phyloP scores from a whole-genome alignment of 1,284 basidiomycete genomes.

The Inonotus hispidus region DNA sequence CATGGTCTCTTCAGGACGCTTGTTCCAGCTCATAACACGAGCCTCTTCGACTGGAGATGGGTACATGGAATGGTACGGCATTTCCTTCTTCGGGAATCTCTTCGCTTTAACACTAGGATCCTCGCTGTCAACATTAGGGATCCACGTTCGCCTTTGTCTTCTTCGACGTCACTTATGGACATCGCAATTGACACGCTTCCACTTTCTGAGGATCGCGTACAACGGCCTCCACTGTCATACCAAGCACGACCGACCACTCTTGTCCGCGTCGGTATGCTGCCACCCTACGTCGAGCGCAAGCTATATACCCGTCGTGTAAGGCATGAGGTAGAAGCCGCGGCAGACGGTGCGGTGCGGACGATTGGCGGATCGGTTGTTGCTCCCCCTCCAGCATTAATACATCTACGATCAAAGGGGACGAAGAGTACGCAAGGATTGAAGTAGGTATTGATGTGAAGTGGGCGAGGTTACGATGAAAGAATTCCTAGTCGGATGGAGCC shows the following conservation, averaged over 20 bases:
- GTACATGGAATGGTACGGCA: conserved; percentile 3
- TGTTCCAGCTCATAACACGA: conserved; percentile 8
- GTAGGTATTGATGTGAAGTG: neutral
- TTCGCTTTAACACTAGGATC: neutral
- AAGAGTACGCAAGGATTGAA: neutral
- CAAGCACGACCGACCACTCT: neutral
- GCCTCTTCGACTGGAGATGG: neutral
- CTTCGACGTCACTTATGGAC: neutral
- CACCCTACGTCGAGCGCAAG: conserved; percentile 1
- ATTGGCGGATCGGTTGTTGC: neutral
- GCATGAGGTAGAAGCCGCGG: neutral
- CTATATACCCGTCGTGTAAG: neutral
- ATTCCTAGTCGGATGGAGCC: too few relatives aligned
- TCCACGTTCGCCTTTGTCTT: neutral
- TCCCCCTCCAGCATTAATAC: neutral
- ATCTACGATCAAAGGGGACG: neutral
- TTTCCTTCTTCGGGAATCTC: neutral
- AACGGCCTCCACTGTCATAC: neutral
- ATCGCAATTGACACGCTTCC: neutral
- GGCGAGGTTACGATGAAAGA: neutral
- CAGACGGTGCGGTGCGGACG: neutral
- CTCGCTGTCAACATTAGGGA: neutral
- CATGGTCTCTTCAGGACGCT: conserved; percentile 1
- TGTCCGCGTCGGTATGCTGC: neutral
- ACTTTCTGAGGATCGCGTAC: neutral